Evolutionary conservation across 1,284 basidiomycete genomes (phyloP), one percentile per base, ranked within the genome.

Genomic region (Sanghuangporus sanghuang): DNA sequence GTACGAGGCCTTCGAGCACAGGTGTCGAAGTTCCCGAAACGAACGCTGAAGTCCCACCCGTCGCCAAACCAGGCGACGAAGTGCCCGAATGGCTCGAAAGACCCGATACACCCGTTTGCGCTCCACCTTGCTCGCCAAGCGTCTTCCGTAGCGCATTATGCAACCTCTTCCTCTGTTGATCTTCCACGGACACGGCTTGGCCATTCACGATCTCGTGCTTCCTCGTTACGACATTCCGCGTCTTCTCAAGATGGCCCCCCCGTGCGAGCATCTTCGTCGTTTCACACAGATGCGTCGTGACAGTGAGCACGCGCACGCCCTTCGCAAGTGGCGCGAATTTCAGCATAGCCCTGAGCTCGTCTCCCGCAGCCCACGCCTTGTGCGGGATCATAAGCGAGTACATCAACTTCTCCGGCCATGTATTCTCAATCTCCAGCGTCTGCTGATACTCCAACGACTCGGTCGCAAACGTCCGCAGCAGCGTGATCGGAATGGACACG

Each of bases 341-440:
- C 75, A 94, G 82, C 21, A 90, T 79, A 0, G 92, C 88, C 0
- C 88, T 89, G 62, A 96, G 78, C 14, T 81, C 83, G 74, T 96
- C 94, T 5, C 95, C 94, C 0, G 89, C 91, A 0, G 93, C 92
- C 85, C 92, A 97, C 0, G 95, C 95, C 73, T 93, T 94, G 79
- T 93, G 90, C 0, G 92, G 92, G 52, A 94, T 75, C 79, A 90
- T 85, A 70, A 96, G 85, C 6, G 89, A 87, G 75, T 95, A 95
- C 91, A 95, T 95, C 73, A 96, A 78, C 77, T 96, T 98, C 46
- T 91, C 90, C 0, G 95, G 95, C 95, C 95, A 98, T 12, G 93
- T 95, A 74, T 96, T 96, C 75, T 96, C 94, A 67, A 92, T 89
- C 74, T 98, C 95, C 64, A 96, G 83, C 1, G 93, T 95, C 74